Base-by-base conservation (phyloP, 1,139 yeast genomes). In the Candida tropicalis region DNA sequence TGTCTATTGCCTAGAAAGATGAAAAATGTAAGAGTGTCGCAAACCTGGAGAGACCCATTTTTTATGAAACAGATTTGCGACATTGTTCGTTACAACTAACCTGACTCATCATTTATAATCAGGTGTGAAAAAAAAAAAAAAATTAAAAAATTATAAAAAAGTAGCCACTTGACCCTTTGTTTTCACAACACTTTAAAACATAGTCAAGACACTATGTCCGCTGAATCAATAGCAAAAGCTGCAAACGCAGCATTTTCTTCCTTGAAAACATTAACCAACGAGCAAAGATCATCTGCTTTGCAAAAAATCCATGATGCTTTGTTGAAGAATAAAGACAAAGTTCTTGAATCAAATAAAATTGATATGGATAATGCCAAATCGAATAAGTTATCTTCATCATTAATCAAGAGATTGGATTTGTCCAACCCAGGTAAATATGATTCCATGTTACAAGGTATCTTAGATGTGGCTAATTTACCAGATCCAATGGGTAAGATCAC, bases 401-500 rank as follows among this genome's bases (percentile, higher is more conserved):
- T 95, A 52, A 71, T 91, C 44, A 90, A 88, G 59, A 74, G 99
- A 54, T 73, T 95, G 24, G 98, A 95, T 60, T 73, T 95, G 41
- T 77, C 87, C 41, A 79, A 77, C 48, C 82, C 84, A 40, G 97
- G 87, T 46, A 95, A 93, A 63, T 95, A 81, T 60, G 98, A 90
- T 52, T 73, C 87, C 26, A 95, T 95, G 99, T 76, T 93, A 42
- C 95, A 90, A 61, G 99, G 99, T 22, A 83, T 95, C 16, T 71
- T 87, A 47, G 99, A 95, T 56, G 99, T 95, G 13, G 95, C 96
- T 1, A 76, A 76, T 3, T 73, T 95, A 48, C 87, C 83, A 25
- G 98, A 95, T 60, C 98, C 99, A 18, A 84, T 91, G 29, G 97
- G 97, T 10, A 85, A 84, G 59, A 67, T 87, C 51, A 86, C 95